These are phyloP conservation scores for Trichosporon asahii DNA, from an alignment of 1,284 basidiomycete genomes.

Conservation along the genomic window DNA sequence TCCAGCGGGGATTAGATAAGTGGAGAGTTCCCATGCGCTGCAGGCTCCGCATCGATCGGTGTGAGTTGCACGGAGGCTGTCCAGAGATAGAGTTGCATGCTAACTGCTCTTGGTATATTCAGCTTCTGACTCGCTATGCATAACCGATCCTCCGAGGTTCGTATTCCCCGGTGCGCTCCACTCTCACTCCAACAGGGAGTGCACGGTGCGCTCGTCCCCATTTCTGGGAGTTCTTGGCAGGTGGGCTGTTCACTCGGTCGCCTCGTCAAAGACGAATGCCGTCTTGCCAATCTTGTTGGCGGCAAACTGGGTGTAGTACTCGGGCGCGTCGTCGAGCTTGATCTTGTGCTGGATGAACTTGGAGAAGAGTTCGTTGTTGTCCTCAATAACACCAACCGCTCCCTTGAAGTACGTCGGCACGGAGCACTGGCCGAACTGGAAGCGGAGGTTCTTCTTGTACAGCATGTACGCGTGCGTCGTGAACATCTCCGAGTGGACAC, in stretches of 20 bases:
- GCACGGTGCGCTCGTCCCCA: too few species aligned
- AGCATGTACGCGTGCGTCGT: neutral
- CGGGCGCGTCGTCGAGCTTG: conserved; percentile 38
- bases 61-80: neutral
- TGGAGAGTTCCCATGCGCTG: neutral
- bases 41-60: too few species aligned
- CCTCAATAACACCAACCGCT: conserved; percentile 64
- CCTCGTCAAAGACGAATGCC: conserved; percentile 34
- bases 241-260: neutral
- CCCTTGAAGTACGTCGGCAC: conserved; percentile 71
- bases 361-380: conserved; percentile 40
- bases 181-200: neutral
- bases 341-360: conserved; percentile 46
- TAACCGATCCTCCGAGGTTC: neutral
- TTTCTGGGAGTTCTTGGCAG: neutral
- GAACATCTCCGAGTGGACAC: conserved; percentile 65
- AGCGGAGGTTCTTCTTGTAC: conserved; percentile 20
- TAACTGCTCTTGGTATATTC: neutral
- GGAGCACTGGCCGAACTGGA: conserved; percentile 69
- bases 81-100: neutral
- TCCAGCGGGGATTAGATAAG: neutral
- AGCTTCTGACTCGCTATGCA: neutral
- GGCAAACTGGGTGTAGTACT: conserved; percentile 48
- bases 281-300: conserved; percentile 47
- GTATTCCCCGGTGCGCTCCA: neutral